Conservation (phyloP, 805 yeast species). For the Lachancea meyersii region DNA sequence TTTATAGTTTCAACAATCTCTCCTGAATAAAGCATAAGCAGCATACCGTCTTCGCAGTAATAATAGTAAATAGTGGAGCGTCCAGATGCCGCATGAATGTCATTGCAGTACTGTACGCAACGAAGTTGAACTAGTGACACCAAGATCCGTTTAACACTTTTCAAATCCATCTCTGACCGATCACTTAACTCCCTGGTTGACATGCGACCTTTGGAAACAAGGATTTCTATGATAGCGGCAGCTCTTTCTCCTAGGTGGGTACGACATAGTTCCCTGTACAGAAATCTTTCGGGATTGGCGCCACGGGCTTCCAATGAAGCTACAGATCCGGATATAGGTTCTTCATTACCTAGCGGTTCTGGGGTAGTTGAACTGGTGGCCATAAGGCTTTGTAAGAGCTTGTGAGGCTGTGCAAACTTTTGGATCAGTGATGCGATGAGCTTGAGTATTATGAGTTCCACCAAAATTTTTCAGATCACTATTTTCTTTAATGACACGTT, state of each 20-base stretch:
- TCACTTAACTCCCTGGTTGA: conserved; percentile 48
- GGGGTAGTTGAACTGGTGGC: conserved; percentile 6
- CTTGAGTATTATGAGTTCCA: background rate
- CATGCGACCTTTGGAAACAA: conserved; percentile 64
- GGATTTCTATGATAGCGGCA: conserved; percentile 49
- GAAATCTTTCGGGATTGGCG: conserved; percentile 55
- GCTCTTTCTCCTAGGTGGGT: conserved; percentile 69
- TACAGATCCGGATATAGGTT: conserved; percentile 9
- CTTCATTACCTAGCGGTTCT: conserved; percentile 2
- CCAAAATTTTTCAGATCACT: conserved; percentile 3
- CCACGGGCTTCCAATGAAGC: conserved; percentile 39
- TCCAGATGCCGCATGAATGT: conserved; percentile 25
- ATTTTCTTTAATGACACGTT: background rate
- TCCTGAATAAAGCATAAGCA: conserved; percentile 67
- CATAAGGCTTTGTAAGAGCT: background rate
- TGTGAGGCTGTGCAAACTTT: background rate
- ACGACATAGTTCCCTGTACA: conserved; percentile 48
- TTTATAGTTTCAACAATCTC: conserved; percentile 56
- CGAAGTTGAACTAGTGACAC: conserved; percentile 75
- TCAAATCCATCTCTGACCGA: conserved; percentile 40
- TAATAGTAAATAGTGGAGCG: conserved; percentile 43
- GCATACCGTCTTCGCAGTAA: conserved; percentile 58
- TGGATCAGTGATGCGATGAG: conserved; percentile 2
- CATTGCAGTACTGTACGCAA: conserved; percentile 63
- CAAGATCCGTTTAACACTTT: conserved; percentile 55